A percentile compares a stretch with the other conserved stretches of the same genome.
Conservation (phyloP, 164 flowering plant species). For the Dillenia suffruticosa region DNA sequence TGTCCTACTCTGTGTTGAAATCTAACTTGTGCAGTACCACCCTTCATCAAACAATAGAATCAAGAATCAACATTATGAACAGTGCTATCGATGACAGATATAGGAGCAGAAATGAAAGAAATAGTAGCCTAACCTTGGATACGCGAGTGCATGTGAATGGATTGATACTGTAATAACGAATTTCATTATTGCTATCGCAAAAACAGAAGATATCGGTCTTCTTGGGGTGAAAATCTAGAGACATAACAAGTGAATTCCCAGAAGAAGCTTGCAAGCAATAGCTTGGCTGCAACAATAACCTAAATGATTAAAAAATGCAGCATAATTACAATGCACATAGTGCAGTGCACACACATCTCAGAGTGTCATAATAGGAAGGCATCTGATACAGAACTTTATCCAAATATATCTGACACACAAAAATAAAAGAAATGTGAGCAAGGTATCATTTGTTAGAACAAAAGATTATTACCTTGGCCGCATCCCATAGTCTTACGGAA, state of each 20-base stretch:
- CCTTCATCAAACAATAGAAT: constrained; percentile 31
- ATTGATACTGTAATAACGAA: constrained; percentile 62
- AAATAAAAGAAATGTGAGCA: no score
- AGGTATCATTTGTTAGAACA: neutral
- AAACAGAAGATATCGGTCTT: constrained; percentile 85
- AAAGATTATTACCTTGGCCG: constrained; percentile 53
- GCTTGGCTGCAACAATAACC: constrained; percentile 63
- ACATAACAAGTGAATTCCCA: constrained; percentile 60
- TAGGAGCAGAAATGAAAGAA: neutral
- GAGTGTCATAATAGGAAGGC: no score
- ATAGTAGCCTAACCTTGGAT: constrained; percentile 48
- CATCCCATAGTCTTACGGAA: constrained; percentile 90
- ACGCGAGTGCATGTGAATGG: constrained; percentile 49
- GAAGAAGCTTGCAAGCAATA: constrained; percentile 43
- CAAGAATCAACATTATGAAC: constrained; percentile 1
- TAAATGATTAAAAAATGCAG: neutral
- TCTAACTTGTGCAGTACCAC: constrained; percentile 74
- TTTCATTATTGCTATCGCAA: constrained; percentile 64
- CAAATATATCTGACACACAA: no score
- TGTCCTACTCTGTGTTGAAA: constrained; percentile 87
- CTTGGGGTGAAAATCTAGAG: constrained; percentile 91
- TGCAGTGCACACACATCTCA: no score
- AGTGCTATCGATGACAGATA: neutral
- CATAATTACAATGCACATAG: neutral
- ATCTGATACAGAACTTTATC: no score